These are phyloP conservation scores for Herpotrichia juniperi DNA, from an alignment of 2,329 filamentous ascomycete species.

Conservation along the genomic window DNA sequence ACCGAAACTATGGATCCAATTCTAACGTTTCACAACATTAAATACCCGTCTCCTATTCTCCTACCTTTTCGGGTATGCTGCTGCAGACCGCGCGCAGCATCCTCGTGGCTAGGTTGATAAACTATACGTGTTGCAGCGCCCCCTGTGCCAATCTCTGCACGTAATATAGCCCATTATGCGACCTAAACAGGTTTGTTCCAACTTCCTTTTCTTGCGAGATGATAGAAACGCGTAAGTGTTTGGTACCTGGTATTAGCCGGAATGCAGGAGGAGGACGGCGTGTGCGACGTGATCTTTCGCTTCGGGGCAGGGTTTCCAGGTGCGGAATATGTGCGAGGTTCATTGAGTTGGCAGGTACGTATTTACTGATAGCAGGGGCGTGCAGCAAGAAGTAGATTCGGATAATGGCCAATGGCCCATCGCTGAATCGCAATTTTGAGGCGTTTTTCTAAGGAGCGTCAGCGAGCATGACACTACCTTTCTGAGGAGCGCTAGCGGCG, in stretches of 20 bases:
- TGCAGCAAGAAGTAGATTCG: no score
- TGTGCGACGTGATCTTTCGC: background rate
- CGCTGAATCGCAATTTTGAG: no score
- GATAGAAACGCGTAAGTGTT: background rate
- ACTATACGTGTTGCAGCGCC: background rate
- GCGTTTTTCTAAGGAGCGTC: no score
- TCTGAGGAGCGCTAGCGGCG: no score
- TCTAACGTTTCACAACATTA: background rate
- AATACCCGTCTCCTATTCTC: background rate
- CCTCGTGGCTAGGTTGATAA: background rate
- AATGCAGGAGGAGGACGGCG: background rate
- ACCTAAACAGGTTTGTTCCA: background rate
- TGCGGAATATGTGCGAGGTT: background rate
- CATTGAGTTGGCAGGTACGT: background rate
- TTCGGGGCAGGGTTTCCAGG: background rate
- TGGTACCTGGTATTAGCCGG: background rate
- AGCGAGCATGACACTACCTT: no score
- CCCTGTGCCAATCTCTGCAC: background rate
- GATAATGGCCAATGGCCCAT: no score
- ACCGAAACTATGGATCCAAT: background rate
- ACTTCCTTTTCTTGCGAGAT: background rate
- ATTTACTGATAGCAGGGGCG: no score
- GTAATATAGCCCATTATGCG: constrained; percentile 1
- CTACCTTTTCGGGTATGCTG: background rate
- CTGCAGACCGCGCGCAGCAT: no score